Percentiles rank a stretch among this genome's conserved stretches.
Evolutionary conservation across 129 eudicot genomes (phyloP).

Genomic region (Solidago caesia): DNA sequence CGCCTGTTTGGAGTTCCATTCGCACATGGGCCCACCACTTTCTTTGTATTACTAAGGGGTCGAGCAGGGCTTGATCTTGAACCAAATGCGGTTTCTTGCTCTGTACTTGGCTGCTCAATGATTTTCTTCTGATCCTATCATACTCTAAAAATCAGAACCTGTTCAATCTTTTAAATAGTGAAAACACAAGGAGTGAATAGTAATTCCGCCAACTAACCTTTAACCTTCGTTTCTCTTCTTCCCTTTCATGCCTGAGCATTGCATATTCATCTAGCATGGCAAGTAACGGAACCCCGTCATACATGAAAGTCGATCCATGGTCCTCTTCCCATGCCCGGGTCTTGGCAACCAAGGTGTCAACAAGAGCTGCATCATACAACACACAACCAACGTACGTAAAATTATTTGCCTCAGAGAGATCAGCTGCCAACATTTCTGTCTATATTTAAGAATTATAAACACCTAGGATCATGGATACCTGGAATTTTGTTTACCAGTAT

Average conservation of each 20-base stretch:
- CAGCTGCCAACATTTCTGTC: neutral
- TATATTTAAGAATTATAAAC: neutral
- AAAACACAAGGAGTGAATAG: constrained; percentile 1
- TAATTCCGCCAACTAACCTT: constrained; percentile 48
- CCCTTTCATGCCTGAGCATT: constrained; percentile 94
- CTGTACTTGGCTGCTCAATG: constrained; percentile 64
- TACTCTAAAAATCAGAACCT: neutral
- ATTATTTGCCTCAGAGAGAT: neutral
- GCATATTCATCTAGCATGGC: constrained; percentile 95
- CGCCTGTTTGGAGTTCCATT: constrained; percentile 76
- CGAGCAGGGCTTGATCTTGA: constrained; percentile 90
- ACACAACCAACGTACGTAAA: neutral
- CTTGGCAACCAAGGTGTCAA: constrained; percentile 79
- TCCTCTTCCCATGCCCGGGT: constrained; percentile 94
- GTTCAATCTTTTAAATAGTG: neutral
- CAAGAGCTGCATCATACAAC: constrained; percentile 58
- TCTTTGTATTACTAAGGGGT: constrained; percentile 52
- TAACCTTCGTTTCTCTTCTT: constrained; percentile 92
- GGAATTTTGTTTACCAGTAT: constrained; percentile 92
- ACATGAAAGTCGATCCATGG: constrained; percentile 68
- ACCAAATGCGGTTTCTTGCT: constrained; percentile 57
- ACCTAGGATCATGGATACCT: constrained; percentile 38
- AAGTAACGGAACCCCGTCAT: constrained; percentile 95
- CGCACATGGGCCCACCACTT: constrained; percentile 73
- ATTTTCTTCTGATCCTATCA: constrained; percentile 92